phyloP scores from a whole-genome alignment of 1,284 basidiomycete species.

The Ustilago shanxiensis region DNA sequence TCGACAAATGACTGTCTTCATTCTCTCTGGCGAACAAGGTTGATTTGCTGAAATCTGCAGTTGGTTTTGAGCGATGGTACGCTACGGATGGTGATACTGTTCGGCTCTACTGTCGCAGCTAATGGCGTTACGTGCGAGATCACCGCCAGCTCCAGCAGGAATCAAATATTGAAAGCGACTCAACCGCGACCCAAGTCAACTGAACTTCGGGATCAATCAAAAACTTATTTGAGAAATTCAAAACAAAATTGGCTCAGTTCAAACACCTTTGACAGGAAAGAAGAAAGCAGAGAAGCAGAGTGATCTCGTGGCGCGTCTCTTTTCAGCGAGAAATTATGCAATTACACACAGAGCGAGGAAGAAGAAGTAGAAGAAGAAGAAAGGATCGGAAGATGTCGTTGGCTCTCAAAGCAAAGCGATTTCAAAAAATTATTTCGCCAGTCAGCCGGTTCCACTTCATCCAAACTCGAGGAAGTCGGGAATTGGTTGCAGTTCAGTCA shows the following conservation, averaged over 20 bases:
- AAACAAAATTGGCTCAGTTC: not conserved
- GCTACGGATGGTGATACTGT: not conserved
- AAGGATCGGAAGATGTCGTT: conserved; percentile 19
- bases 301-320: conserved; percentile 45
- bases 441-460: not conserved
- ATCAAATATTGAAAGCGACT: not conserved
- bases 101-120: not conserved
- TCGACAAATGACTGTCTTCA: not conserved
- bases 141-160: not conserved
- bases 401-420: conserved; percentile 1
- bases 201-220: conserved; percentile 13
- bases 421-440: conserved; percentile 22
- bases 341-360: conserved; percentile 5
- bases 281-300: conserved; percentile 17
- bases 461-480: conserved; percentile 31
- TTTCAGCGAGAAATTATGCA: conserved; percentile 17
- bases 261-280: not conserved
- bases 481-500: conserved; percentile 2
- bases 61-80: not conserved
- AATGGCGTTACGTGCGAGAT: not conserved
- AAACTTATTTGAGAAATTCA: conserved; percentile 1
- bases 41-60: not conserved
- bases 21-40: not conserved
- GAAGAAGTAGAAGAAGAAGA: no score
- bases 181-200: not conserved